A percentile compares a stretch with the other conserved stretches of the same genome.
phyloP scores from a whole-genome alignment of 2,329 filamentous ascomycete genomes.

The Beauveria medogensis region DNA sequence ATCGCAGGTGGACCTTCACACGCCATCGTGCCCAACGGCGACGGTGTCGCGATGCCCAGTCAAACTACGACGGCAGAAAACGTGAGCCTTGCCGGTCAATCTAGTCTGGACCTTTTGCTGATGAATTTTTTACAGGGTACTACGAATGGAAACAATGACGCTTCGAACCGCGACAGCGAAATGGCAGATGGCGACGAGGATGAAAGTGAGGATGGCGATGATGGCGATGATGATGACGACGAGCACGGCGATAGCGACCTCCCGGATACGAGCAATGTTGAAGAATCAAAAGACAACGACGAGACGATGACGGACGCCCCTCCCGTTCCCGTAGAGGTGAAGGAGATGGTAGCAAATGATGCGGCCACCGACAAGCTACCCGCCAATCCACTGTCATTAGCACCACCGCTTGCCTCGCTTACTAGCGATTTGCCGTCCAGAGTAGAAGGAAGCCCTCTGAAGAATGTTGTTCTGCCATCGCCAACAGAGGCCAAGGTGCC shows the following conservation, averaged over 20 bases:
- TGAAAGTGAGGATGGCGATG: constrained; percentile 38
- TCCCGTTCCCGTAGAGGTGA: constrained; percentile 10
- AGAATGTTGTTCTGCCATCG: constrained; percentile 41
- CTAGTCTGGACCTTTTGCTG: constrained; percentile 10
- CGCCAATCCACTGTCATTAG: constrained; percentile 23
- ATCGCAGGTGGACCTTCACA: constrained; percentile 4
- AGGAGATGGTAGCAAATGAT: constrained; percentile 30
- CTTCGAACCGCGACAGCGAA: constrained; percentile 41
- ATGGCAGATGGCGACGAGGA: constrained; percentile 44
- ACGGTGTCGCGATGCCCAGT: constrained; percentile 18
- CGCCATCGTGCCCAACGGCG: constrained; percentile 20
- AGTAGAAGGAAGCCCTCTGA: constrained; percentile 44
- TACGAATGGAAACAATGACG: constrained; percentile 37
- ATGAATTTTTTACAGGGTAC: constrained; percentile 24
- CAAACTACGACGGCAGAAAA: constrained; percentile 22
- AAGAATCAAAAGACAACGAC: constrained; percentile 8
- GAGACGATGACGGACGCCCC: constrained; percentile 16
- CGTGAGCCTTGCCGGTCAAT: constrained; percentile 13
- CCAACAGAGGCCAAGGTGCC: constrained; percentile 28
- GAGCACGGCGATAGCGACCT: constrained; percentile 15
- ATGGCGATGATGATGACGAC: constrained; percentile 39
- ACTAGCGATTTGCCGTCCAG: constrained; percentile 25
- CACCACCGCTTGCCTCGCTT: constrained; percentile 22
- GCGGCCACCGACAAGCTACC: constrained; percentile 21
- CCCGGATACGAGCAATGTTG: constrained; percentile 7